Evolutionary conservation across 352 stramenopile genomes (phyloP).

Genomic region (Phytopythium litorale): DNA sequence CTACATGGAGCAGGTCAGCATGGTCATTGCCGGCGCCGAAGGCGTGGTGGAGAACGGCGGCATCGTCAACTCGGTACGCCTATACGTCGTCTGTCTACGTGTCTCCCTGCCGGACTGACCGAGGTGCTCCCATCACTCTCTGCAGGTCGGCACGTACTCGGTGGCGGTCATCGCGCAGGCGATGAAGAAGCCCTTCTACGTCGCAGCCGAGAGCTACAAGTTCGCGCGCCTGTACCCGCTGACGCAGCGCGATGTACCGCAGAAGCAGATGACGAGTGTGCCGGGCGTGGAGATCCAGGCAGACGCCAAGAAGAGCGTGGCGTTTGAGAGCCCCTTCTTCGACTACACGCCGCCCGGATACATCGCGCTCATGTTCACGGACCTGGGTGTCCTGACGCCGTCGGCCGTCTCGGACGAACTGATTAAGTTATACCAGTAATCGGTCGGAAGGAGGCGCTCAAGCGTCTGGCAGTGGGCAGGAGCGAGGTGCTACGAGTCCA

Average conservation of each 20-base stretch:
- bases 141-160: constrained; percentile 94
- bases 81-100: not conserved
- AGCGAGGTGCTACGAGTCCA: not conserved
- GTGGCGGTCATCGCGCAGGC: constrained; percentile 93
- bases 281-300: constrained; percentile 17
- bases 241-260: constrained; percentile 93
- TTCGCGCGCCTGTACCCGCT: constrained; percentile 98
- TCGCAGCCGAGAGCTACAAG: constrained; percentile 98
- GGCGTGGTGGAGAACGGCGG: constrained; percentile 97
- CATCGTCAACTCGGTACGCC: constrained; percentile 93
- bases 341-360: constrained; percentile 98
- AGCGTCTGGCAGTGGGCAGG: not conserved
- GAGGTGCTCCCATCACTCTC: not conserved
- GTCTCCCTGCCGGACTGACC: not conserved
- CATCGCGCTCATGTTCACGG: constrained; percentile 98
- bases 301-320: constrained; percentile 52
- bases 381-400: constrained; percentile 96
- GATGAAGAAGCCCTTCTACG: constrained; percentile 97
- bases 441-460: constrained; percentile 9
- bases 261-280: constrained; percentile 59
- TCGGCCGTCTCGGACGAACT: constrained; percentile 98
- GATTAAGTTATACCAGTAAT: constrained; percentile 97
- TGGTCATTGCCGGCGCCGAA: constrained; percentile 95
- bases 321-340: constrained; percentile 87
- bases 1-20: constrained; percentile 95